Evolutionary conservation across 2,329 filamentous ascomycete genomes (phyloP).

Genomic region (Cercospora citrullina): DNA sequence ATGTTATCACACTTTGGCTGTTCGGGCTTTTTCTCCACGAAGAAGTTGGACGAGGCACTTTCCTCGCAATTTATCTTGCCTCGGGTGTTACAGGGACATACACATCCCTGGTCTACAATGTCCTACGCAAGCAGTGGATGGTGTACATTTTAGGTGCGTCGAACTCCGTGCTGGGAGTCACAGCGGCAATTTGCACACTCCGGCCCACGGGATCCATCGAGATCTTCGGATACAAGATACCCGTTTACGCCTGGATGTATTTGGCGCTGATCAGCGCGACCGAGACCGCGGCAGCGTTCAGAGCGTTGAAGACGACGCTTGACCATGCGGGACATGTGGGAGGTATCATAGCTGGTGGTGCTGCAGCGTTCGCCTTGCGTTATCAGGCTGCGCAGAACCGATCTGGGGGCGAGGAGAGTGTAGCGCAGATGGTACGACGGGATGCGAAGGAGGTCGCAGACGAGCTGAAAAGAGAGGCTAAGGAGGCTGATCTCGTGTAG

Average conservation of each 20-base stretch:
- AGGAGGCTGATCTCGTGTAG: background rate
- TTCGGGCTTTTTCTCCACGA: slow-evolving; percentile 68
- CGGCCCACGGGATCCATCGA: slow-evolving; percentile 32
- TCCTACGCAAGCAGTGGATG: slow-evolving; percentile 46
- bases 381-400: slow-evolving; percentile 4
- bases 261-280: slow-evolving; percentile 38
- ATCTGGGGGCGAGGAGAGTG: background rate
- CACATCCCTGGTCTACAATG: slow-evolving; percentile 54
- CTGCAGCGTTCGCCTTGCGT: slow-evolving; percentile 11
- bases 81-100: slow-evolving; percentile 61
- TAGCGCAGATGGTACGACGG: slow-evolving; percentile 6
- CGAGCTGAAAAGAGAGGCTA: slow-evolving; percentile 11
- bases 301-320: slow-evolving; percentile 29
- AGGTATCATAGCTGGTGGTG: slow-evolving; percentile 30
- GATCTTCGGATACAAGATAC: slow-evolving; percentile 36
- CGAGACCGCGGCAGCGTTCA: slow-evolving; percentile 32
- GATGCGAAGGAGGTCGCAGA: slow-evolving; percentile 7
- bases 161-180: slow-evolving; percentile 62
- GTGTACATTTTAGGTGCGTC: slow-evolving; percentile 66
- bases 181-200: slow-evolving; percentile 57
- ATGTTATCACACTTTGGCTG: slow-evolving; percentile 66
- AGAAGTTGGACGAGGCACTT: slow-evolving; percentile 67
- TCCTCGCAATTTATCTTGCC: slow-evolving; percentile 66
- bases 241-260: slow-evolving; percentile 41
- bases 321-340: slow-evolving; percentile 42